A percentile compares a stretch with the other conserved stretches of the same genome.
phyloP scores from a whole-genome alignment of 331 rosid species.

The Malus hybrid region DNA sequence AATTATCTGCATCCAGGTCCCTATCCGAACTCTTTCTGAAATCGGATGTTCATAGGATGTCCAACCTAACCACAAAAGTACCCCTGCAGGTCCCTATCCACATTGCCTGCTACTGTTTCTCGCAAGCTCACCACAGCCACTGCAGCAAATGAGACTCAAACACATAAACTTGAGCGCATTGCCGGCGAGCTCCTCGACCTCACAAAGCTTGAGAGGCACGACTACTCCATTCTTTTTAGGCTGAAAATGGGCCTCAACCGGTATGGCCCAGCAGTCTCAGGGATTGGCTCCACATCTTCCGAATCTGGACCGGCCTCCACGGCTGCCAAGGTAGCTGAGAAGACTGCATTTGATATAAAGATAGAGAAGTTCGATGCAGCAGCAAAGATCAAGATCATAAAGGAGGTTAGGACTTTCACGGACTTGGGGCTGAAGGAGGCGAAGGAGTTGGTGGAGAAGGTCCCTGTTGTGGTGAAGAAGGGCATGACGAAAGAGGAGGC shows the following conservation, averaged over 20 bases:
- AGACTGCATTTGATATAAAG: conserved; percentile 25
- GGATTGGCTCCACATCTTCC: conserved; percentile 9
- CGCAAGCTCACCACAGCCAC: conserved; percentile 25
- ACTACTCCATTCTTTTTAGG: conserved; percentile 55
- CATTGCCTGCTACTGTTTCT: conserved; percentile 6
- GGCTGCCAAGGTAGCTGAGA: conserved; percentile 17
- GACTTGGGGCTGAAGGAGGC: conserved; percentile 31
- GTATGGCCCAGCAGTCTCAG: conserved; percentile 43
- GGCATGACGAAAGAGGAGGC: conserved; percentile 30
- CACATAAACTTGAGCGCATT: conserved; percentile 44
- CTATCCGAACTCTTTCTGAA: not conserved
- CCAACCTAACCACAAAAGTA: conserved; percentile 12
- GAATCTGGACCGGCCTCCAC: conserved; percentile 13
- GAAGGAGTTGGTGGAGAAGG: conserved; percentile 32
- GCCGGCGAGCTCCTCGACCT: conserved; percentile 48
- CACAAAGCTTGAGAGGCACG: conserved; percentile 51
- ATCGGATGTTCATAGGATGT: not conserved
- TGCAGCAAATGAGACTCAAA: conserved; percentile 16
- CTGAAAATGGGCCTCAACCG: conserved; percentile 57
- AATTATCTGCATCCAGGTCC: no score
- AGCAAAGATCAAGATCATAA: conserved; percentile 31
- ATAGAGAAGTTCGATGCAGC: conserved; percentile 28
- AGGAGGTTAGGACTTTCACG: conserved; percentile 28
- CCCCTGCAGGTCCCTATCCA: conserved; percentile 6
- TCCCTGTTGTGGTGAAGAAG: conserved; percentile 24